Evolutionary conservation across 345 rosid species (phyloP).

Genomic region (Salix dunnii): DNA sequence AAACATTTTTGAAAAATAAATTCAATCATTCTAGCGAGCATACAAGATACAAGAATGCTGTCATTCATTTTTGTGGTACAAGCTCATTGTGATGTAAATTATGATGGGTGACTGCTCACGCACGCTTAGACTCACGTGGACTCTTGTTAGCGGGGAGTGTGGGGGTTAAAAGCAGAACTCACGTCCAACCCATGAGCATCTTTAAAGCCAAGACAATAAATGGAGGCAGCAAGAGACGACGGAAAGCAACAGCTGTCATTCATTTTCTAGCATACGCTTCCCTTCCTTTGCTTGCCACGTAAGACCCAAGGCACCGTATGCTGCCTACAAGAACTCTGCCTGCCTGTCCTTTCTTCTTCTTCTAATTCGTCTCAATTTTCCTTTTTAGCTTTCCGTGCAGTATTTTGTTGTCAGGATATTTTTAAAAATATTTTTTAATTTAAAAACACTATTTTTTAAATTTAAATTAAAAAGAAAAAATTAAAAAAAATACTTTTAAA

Average conservation of each 20-base stretch:
- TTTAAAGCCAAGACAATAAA: conserved; percentile 45
- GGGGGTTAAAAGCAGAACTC: conserved; percentile 6
- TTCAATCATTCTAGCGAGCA: too few relatives aligned
- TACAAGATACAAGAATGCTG: too few relatives aligned
- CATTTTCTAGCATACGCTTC: not conserved
- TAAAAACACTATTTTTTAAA: too few relatives aligned
- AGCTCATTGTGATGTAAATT: too few relatives aligned
- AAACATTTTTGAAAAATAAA: too few relatives aligned
- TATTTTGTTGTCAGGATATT: too few relatives aligned
- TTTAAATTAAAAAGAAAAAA: too few relatives aligned
- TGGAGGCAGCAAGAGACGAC: not conserved
- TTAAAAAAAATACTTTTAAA: too few relatives aligned
- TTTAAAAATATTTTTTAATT: too few relatives aligned
- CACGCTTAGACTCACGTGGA: conserved; percentile 16
- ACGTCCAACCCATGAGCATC: conserved; percentile 38
- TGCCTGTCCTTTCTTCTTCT: too few relatives aligned
- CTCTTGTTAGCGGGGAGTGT: not conserved
- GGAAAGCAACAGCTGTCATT: not conserved
- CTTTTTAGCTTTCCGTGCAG: not conserved
- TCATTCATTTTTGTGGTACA: too few relatives aligned
- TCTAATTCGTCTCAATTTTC: not conserved
- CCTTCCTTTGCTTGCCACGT: not conserved
- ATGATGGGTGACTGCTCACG: not conserved
- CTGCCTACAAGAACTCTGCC: not conserved
- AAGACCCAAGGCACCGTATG: not conserved